Base-by-base conservation (phyloP, 2,329 filamentous ascomycete genomes). In the Sarocladiaceae sp. region DNA sequence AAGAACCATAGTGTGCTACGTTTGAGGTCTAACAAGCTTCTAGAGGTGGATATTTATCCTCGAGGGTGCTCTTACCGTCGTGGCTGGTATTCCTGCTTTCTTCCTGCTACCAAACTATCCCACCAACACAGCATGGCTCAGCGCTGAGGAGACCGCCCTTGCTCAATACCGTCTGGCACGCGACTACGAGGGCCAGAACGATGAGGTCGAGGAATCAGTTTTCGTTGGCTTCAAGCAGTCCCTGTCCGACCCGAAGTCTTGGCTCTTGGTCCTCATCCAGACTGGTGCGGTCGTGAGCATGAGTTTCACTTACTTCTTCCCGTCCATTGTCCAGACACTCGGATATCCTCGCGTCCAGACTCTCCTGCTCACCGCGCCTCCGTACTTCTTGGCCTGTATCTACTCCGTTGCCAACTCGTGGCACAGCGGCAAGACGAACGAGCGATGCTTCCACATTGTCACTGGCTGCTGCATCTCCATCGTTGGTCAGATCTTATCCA, bases 191-290 rank as follows among this genome's bases (percentile, higher is more conserved):
- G n/a, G n/a, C n/a, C n/a, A n/a, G n/a, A n/a, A n/a, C n/a, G n/a
- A n/a, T n/a, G n/a, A n/a, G n/a, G n/a, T n/a, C n/a, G n/a, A n/a
- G n/a, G n/a, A n/a, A n/a, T n/a, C n/a, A n/a, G n/a, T n/a, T n/a
- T 31, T 53, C 22, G 52, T 55, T 33, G 59, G 59, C 12, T 54
- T 60, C 12, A 53, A 52, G 40, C 52, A 71, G 56, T 67, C 68
- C 6, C 55, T 65, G 3, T 54, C 51, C 7, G 69, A 71, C 37
- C 59, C 60, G 31, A 71, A 71, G 58, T 64, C 62, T 7, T 71
- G 69, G 67, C 57, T 70, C 6, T 58, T 71, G 5, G 54, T 53
- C 10, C 33, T 57, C 37, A 54, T 48, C n/a, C 52, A 54, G 35
- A 40, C 48, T 22, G 37, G 50, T 12, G 52, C 53, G 17, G 51